These are phyloP conservation scores for Cynara cardunculus DNA, from an alignment of 129 eudicot genomes.

Conservation along the genomic window DNA sequence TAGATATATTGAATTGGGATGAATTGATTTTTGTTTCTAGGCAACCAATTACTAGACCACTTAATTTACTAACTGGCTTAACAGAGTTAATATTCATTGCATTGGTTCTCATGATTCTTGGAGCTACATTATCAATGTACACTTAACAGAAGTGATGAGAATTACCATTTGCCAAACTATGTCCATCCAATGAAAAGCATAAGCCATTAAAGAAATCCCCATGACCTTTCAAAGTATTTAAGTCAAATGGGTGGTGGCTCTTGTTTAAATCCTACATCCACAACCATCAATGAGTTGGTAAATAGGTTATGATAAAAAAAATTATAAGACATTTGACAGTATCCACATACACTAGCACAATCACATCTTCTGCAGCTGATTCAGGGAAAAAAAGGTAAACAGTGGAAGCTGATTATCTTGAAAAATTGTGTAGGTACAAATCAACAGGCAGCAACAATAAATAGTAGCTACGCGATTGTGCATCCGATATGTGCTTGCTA, in stretches of 20 bases:
- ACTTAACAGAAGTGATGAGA: too few species aligned
- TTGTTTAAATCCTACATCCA: constrained; percentile 68
- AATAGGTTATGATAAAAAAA: constrained; percentile 2
- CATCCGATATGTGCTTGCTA: background rate
- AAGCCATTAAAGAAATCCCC: too few species aligned
- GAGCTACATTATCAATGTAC: background rate
- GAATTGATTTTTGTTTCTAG: background rate
- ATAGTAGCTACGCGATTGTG: background rate
- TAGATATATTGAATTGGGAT: background rate
- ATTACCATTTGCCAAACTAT: too few species aligned
- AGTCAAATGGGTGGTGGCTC: constrained; percentile 87
- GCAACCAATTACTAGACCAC: background rate
- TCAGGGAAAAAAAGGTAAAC: background rate
- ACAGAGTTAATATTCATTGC: background rate
- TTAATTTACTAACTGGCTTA: background rate
- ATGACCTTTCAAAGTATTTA: too few species aligned
- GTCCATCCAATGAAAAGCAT: too few species aligned
- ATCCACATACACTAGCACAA: background rate
- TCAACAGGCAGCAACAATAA: background rate
- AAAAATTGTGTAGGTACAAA: background rate
- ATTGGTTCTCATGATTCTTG: constrained; percentile 7
- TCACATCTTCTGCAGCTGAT: background rate
- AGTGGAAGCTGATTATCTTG: too few species aligned
- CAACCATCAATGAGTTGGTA: constrained; percentile 9
- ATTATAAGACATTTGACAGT: constrained; percentile 3